Evolutionary conservation across 768 basidiomycete species (phyloP).

Genomic region (Leucosporidium yakuticum): DNA sequence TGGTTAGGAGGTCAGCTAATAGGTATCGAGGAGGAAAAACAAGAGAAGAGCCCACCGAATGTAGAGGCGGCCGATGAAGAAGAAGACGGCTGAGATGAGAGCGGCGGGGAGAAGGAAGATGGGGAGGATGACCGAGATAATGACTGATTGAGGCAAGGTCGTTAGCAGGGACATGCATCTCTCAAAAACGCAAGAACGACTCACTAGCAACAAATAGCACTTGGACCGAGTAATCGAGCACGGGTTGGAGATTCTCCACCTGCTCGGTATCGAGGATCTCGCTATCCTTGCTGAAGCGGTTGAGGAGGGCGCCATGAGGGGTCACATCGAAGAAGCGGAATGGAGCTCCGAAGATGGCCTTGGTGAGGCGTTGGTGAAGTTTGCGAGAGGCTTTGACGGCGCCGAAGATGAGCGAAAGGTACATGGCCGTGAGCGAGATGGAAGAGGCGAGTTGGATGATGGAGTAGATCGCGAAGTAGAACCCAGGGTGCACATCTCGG

Average conservation of each 20-base stretch:
- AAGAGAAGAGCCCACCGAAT: slow-evolving; percentile 27
- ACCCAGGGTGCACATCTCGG: slow-evolving; percentile 1
- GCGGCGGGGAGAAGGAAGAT: slow-evolving; percentile 24
- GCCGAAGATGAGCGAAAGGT: slow-evolving; percentile 28
- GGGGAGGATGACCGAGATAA: slow-evolving; percentile 21
- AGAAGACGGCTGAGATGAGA: slow-evolving; percentile 42
- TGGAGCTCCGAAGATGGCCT: slow-evolving; percentile 19
- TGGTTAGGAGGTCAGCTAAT: not conserved
- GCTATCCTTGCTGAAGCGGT: slow-evolving; percentile 27
- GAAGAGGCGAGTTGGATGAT: slow-evolving; percentile 26
- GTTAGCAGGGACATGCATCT: not conserved
- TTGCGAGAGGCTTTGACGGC: slow-evolving; percentile 15
- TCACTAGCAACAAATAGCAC: slow-evolving; percentile 21
- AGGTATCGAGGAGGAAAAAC: not conserved
- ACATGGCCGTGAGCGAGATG: slow-evolving; percentile 25
- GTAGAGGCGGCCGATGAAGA: slow-evolving; percentile 43
- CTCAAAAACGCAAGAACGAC: not conserved
- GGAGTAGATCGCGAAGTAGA: slow-evolving; percentile 25
- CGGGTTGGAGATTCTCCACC: slow-evolving; percentile 27
- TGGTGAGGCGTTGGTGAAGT: slow-evolving; percentile 15
- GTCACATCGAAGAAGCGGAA: slow-evolving; percentile 32
- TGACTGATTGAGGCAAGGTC: not conserved
- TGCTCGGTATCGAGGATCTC: slow-evolving; percentile 31
- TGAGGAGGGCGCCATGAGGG: slow-evolving; percentile 15
- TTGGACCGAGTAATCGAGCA: slow-evolving; percentile 38